phyloP scores from a whole-genome alignment of 2,329 filamentous ascomycete species.

The Septoria linicola region DNA sequence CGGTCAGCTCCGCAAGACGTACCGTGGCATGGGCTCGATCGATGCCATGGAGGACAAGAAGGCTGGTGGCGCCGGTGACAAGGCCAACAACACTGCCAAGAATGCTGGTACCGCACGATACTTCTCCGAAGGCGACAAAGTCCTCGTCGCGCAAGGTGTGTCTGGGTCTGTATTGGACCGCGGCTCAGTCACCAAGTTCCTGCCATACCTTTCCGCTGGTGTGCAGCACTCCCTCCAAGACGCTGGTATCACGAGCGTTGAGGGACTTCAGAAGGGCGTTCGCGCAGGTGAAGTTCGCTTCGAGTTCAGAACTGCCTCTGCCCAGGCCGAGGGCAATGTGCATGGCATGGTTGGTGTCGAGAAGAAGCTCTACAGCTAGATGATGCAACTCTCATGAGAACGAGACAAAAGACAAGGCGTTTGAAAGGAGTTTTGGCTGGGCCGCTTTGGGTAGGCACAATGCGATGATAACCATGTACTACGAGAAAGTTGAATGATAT shows the following conservation, averaged over 20 bases:
- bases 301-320: conserved; percentile 89
- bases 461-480: neutral
- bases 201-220: conserved; percentile 92
- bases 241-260: conserved; percentile 79
- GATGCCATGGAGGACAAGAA: conserved; percentile 99
- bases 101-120: conserved; percentile 97
- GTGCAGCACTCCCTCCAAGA: conserved; percentile 98
- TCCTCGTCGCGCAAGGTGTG: conserved; percentile 95
- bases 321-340: conserved; percentile 93
- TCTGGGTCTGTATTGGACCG: conserved; percentile 80
- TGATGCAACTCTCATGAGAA: neutral
- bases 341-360: conserved; percentile 97
- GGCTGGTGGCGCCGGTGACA: conserved; percentile 73
- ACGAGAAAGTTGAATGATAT: conserved; percentile 5
- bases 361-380: conserved; percentile 83
- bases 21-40: conserved; percentile 98
- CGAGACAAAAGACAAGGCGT: conserved; percentile 6
- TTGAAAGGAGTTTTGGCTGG: neutral
- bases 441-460: neutral
- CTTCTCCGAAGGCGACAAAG: conserved; percentile 93
- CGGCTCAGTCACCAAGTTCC: conserved; percentile 85
- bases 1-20: conserved; percentile 97
- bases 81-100: conserved; percentile 84
- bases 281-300: conserved; percentile 76
- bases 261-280: conserved; percentile 73